Evolutionary conservation across 306 rosid species (phyloP).

Genomic region (Dryas octopetala): DNA sequence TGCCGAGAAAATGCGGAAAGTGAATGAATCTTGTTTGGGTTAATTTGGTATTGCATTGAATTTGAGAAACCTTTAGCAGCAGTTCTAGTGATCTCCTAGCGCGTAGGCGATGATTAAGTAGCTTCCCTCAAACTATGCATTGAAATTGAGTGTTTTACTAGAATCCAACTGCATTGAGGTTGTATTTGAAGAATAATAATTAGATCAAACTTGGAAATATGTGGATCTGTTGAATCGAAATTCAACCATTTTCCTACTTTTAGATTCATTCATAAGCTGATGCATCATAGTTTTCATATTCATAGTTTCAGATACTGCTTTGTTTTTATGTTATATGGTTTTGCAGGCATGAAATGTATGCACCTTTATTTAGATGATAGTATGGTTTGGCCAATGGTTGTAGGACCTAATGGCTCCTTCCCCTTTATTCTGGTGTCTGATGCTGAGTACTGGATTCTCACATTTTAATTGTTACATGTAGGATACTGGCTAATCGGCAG

Average conservation of each 20-base stretch:
- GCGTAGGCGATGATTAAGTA: too few relatives aligned
- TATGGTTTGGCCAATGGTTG: too few relatives aligned
- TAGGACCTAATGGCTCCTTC: too few relatives aligned
- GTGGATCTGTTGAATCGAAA: neutral
- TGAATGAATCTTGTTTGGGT: neutral
- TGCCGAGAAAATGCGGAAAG: conserved; percentile 1
- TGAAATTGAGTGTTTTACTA: neutral
- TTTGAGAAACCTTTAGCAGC: neutral
- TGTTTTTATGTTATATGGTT: neutral
- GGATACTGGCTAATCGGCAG: conserved; percentile 96
- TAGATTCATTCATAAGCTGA: neutral
- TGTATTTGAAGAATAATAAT: conserved; percentile 3
- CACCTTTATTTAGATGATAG: too few relatives aligned
- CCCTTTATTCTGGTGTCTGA: too few relatives aligned
- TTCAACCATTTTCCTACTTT: neutral
- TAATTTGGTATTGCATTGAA: neutral
- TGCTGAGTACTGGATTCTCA: conserved; percentile 7
- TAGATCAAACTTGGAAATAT: neutral
- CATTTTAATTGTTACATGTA: conserved; percentile 31
- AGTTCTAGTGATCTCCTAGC: too few relatives aligned
- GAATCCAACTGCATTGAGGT: neutral
- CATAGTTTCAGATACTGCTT: neutral
- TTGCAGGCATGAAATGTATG: neutral
- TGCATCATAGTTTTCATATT: neutral
- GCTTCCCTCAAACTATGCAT: neutral